Percentiles rank a stretch among this genome's conserved stretches.
phyloP scores from a whole-genome alignment of 345 rosid genomes.

The Corchorus olitorius region DNA sequence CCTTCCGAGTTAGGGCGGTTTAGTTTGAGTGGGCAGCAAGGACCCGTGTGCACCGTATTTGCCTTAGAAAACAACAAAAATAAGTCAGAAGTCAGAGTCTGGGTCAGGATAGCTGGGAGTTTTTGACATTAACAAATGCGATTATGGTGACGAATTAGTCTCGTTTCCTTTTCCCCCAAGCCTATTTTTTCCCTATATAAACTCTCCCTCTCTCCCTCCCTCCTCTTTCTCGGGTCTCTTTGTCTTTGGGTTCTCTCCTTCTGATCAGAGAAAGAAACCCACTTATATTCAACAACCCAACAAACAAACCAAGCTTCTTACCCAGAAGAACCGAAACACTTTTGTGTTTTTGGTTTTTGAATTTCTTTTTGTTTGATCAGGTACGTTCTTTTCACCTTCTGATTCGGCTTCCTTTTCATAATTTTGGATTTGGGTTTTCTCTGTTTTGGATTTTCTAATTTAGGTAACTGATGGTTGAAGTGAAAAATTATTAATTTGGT shows the following conservation, averaged over 20 bases:
- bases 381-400: background rate
- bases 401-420: background rate
- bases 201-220: background rate
- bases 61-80: too few relatives aligned
- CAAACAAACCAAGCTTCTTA: background rate
- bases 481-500: background rate
- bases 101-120: background rate
- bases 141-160: slow-evolving; percentile 8
- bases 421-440: background rate
- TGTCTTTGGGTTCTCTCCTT: background rate
- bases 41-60: background rate
- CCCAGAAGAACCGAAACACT: background rate
- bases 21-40: background rate
- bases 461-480: background rate
- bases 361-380: slow-evolving; percentile 6
- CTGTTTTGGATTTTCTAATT: background rate
- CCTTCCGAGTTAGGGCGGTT: background rate
- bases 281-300: background rate
- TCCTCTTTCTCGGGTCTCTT: background rate
- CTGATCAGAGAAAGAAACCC: too few relatives aligned
- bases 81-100: too few relatives aligned
- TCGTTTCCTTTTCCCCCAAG: background rate
- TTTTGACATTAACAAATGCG: background rate
- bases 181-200: background rate
- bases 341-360: background rate